phyloP scores from a whole-genome alignment of 1,284 basidiomycete species.

The Neonothopanus nambi region DNA sequence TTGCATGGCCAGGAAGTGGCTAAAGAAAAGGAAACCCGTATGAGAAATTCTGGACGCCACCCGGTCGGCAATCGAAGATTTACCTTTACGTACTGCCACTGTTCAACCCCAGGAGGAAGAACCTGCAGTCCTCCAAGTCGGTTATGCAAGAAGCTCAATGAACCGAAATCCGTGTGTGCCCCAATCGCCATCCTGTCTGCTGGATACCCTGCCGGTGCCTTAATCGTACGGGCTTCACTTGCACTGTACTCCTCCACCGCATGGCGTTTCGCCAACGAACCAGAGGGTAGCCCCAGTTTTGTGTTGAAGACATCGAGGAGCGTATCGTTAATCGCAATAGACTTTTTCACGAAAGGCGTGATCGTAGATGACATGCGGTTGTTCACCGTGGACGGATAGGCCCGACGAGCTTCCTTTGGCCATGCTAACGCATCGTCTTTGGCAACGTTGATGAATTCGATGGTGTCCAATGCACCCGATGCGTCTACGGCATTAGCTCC shows the following conservation, averaged over 20 bases:
- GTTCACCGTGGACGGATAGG: slow-evolving; percentile 55
- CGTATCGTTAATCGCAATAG: slow-evolving; percentile 54
- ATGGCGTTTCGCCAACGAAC: slow-evolving; percentile 50
- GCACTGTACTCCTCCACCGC: slow-evolving; percentile 48
- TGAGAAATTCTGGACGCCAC: slow-evolving; percentile 46
- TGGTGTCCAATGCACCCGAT: slow-evolving; percentile 54
- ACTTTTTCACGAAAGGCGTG: slow-evolving; percentile 57
- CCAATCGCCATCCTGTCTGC: slow-evolving; percentile 54
- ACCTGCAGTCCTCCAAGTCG: slow-evolving; percentile 76
- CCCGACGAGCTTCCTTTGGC: slow-evolving; percentile 49
- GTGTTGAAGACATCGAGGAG: slow-evolving; percentile 58
- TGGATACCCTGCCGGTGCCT: slow-evolving; percentile 38
- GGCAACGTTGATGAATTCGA: slow-evolving; percentile 68
- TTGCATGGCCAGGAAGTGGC: slow-evolving; percentile 2
- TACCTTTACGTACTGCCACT: slow-evolving; percentile 72
- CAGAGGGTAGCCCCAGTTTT: slow-evolving; percentile 53
- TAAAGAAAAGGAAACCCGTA: slow-evolving; percentile 35
- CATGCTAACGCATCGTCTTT: slow-evolving; percentile 66
- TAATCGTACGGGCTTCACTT: slow-evolving; percentile 63
- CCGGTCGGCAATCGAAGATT: slow-evolving; percentile 15
- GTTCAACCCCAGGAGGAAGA: slow-evolving; percentile 56
- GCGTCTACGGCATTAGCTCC: slow-evolving; percentile 66
- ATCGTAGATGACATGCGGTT: slow-evolving; percentile 50
- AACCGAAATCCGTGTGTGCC: slow-evolving; percentile 61
- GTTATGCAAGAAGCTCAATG: slow-evolving; percentile 64